These are phyloP conservation scores for Skeletonema tropicum DNA, from an alignment of 108 stramenopile genomes.

Conservation along the genomic window DNA sequence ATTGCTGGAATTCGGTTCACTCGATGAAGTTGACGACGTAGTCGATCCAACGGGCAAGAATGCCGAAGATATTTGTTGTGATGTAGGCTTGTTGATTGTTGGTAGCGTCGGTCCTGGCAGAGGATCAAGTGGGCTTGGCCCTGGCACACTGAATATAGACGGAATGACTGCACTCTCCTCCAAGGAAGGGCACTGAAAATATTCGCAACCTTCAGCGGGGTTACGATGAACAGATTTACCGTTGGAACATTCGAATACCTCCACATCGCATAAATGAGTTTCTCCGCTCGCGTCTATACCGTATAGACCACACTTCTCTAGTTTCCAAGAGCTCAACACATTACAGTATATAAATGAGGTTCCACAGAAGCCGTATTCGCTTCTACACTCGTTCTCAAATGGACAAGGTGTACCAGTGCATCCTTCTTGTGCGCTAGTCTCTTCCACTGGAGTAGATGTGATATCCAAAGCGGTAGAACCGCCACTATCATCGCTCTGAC, in stretches of 20 bases:
- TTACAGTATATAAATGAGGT: constrained; percentile 45
- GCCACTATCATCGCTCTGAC: neutral
- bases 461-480: neutral
- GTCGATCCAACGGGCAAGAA: neutral
- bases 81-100: constrained; percentile 22
- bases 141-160: constrained; percentile 19
- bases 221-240: constrained; percentile 39
- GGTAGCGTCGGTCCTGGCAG: constrained; percentile 48
- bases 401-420: constrained; percentile 27
- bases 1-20: neutral
- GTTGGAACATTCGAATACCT: constrained; percentile 32
- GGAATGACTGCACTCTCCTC: constrained; percentile 6
- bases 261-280: constrained; percentile 38
- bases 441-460: neutral
- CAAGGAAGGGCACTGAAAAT: constrained; percentile 33
- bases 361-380: constrained; percentile 51
- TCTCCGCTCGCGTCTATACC: constrained; percentile 38
- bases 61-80: neutral
- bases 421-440: constrained; percentile 2
- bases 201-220: constrained; percentile 40
- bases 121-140: constrained; percentile 23
- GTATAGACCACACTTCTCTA: constrained; percentile 43
- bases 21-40: neutral
- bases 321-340: constrained; percentile 38
- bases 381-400: constrained; percentile 19